These are phyloP conservation scores for Dendrobium nobile DNA, from an alignment of 106 monocot genomes.

Conservation along the genomic window DNA sequence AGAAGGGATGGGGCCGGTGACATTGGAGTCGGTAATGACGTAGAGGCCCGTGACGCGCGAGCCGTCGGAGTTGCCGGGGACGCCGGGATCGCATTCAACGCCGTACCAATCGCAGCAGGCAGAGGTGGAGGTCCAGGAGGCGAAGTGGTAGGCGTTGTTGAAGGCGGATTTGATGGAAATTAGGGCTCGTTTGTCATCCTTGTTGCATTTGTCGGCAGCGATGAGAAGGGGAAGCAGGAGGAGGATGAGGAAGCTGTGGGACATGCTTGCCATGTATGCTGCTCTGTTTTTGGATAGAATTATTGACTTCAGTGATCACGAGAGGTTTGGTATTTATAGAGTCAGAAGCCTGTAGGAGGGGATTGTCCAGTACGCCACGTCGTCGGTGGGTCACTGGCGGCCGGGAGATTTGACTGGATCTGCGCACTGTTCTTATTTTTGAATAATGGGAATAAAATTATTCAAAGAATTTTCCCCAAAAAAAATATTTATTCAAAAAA, in stretches of 20 bases:
- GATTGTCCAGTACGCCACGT: too few species aligned
- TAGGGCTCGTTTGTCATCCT: conserved; percentile 34
- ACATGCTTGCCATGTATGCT: neutral
- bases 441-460: too few species aligned
- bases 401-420: too few species aligned
- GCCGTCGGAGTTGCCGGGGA: conserved; percentile 8
- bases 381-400: too few species aligned
- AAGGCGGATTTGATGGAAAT: conserved; percentile 33
- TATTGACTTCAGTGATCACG: too few species aligned
- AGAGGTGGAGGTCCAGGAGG: conserved; percentile 21
- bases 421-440: too few species aligned
- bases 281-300: too few species aligned
- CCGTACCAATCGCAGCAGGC: conserved; percentile 54
- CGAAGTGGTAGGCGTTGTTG: conserved; percentile 24
- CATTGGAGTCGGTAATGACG: conserved; percentile 25
- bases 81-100: conserved; percentile 29
- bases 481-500: too few species aligned
- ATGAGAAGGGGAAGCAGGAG: conserved; percentile 14
- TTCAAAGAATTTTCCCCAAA: too few species aligned
- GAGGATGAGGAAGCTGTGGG: neutral
- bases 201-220: conserved; percentile 23
- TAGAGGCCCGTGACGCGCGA: conserved; percentile 25
- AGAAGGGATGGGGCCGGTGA: conserved; percentile 41
- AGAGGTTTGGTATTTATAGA: too few species aligned
- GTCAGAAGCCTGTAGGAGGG: too few species aligned